A percentile compares a stretch with the other conserved stretches of the same genome.
Conservation (phyloP, 768 basidiomycete species). For the Hericium coralloides region DNA sequence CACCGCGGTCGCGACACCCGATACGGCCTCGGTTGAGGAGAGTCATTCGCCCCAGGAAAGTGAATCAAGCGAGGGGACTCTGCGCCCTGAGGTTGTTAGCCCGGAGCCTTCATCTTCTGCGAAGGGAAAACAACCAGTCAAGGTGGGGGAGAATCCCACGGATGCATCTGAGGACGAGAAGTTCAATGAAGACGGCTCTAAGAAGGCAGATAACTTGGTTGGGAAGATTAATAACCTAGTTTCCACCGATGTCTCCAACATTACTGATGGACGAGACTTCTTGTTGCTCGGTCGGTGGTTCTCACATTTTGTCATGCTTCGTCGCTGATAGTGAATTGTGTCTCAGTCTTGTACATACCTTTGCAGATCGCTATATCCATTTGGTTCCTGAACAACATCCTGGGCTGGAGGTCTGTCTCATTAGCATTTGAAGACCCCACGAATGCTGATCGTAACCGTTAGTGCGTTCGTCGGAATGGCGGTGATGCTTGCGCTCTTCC, state of each 20-base stretch:
- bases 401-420: conserved; percentile 41
- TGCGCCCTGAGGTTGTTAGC: conserved; percentile 7
- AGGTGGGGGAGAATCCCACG: not conserved
- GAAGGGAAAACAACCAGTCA: not conserved
- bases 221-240: conserved; percentile 76
- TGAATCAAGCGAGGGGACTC: not conserved
- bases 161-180: not conserved
- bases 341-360: conserved; percentile 27
- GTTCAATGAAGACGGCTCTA: not conserved
- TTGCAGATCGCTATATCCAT: conserved; percentile 32
- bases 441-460: not conserved
- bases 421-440: not conserved
- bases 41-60: not conserved
- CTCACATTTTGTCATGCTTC: not conserved
- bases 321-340: not conserved
- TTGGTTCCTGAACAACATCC: conserved; percentile 33
- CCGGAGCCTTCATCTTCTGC: not conserved
- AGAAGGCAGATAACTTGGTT: conserved; percentile 37
- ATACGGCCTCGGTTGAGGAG: not conserved
- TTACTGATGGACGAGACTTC: conserved; percentile 22
- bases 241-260: conserved; percentile 45
- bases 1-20: not conserved
- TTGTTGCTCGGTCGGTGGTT: conserved; percentile 5
- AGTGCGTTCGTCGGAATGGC: conserved; percentile 34
- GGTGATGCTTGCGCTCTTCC: conserved; percentile 31